These are phyloP conservation scores for Xylariomycetidae sp. DNA, from an alignment of 2,329 filamentous ascomycete genomes.

Conservation along the genomic window DNA sequence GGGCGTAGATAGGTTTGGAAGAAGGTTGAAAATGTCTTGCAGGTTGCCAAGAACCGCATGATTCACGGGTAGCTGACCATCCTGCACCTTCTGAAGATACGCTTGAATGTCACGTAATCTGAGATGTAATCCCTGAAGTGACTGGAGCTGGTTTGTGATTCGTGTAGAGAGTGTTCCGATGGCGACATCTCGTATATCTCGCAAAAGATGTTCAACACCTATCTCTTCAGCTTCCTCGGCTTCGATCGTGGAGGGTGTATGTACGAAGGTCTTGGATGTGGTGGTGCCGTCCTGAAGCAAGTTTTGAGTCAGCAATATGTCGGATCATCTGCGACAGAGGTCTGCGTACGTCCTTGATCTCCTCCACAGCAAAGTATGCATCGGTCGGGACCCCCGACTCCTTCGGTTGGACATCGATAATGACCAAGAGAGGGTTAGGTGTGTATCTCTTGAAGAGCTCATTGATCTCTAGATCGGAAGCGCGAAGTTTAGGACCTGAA, in stretches of 20 bases:
- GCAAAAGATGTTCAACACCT: conserved; percentile 93
- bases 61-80: conserved; percentile 89
- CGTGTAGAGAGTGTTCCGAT: conserved; percentile 94
- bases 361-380: conserved; percentile 97
- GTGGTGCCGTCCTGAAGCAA: conserved; percentile 93
- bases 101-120: conserved; percentile 91
- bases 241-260: conserved; percentile 97
- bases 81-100: conserved; percentile 93
- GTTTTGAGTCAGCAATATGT: conserved; percentile 7
- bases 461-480: conserved; percentile 97
- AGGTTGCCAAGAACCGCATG: conserved; percentile 96
- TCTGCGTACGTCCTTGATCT: conserved; percentile 90
- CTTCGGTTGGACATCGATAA: conserved; percentile 97
- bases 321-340: not conserved
- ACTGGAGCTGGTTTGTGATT: conserved; percentile 96
- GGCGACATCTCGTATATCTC: conserved; percentile 96
- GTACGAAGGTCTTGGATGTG: conserved; percentile 94
- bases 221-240: conserved; percentile 99
- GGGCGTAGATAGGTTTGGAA: conserved; percentile 90
- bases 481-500: conserved; percentile 92
- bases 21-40: conserved; percentile 98
- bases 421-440: conserved; percentile 90
- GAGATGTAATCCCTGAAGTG: conserved; percentile 90
- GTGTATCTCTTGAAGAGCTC: conserved; percentile 99
- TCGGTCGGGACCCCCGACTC: conserved; percentile 97